phyloP scores from a whole-genome alignment of 2,329 filamentous ascomycete species.

The Mariannaea elegans region DNA sequence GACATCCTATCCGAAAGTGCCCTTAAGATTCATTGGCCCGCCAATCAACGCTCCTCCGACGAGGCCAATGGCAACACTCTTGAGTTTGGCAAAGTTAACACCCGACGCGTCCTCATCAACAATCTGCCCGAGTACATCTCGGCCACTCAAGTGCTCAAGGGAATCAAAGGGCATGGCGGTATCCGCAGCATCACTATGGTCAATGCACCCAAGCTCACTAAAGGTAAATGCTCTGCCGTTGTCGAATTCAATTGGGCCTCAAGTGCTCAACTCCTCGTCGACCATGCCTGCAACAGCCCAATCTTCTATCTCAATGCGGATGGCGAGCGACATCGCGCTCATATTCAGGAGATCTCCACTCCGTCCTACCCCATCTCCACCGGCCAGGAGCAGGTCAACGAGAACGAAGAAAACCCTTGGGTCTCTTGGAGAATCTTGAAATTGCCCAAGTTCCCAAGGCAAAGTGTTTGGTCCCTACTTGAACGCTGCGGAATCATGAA shows the following conservation, averaged over 20 bases:
- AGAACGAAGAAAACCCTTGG: neutral
- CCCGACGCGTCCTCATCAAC: constrained; percentile 35
- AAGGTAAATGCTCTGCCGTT: neutral
- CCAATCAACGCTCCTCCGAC: too few relatives aligned
- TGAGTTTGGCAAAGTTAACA: neutral
- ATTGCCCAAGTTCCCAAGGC: constrained; percentile 28
- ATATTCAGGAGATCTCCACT: neutral
- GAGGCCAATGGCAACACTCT: neutral
- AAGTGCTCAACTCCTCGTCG: neutral
- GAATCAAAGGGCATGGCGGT: constrained; percentile 25
- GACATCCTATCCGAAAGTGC: neutral
- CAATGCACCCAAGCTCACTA: neutral
- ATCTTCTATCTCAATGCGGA: constrained; percentile 4
- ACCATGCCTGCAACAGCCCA: accelerated
- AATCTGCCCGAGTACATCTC: constrained; percentile 29
- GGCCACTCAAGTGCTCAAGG: constrained; percentile 28
- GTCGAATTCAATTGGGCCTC: constrained; percentile 33
- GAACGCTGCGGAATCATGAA: constrained; percentile 12
- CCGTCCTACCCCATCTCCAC: neutral
- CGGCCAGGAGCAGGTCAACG: neutral
- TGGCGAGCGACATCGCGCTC: neutral
- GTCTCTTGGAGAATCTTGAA: constrained; percentile 24
- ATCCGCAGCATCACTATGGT: constrained; percentile 20
- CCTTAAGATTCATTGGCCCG: too few relatives aligned
- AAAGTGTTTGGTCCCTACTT: constrained; percentile 34